Evolutionary conservation across 1,139 yeast species (phyloP).

Genomic region (Magnusiomyces suaveolens): DNA sequence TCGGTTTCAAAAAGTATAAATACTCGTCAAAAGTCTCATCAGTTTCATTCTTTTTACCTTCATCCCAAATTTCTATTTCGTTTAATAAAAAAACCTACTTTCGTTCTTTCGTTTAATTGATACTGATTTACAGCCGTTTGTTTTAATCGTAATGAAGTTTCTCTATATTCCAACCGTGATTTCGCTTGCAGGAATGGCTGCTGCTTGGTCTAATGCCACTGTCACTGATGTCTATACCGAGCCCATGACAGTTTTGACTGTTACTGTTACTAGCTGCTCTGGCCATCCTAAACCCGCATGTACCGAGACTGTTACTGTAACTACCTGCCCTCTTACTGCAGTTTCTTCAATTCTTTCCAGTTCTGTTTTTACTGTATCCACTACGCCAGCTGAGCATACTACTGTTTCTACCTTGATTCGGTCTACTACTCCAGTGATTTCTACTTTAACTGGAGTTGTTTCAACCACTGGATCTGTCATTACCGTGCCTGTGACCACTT

Average conservation of each 20-base stretch:
- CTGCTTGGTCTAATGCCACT: background rate
- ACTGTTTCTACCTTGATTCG: background rate
- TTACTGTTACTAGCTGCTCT: conserved; percentile 2
- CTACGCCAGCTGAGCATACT: background rate
- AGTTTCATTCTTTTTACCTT: no score
- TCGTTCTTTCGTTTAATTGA: no score
- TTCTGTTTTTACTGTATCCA: background rate
- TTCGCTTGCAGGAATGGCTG: background rate
- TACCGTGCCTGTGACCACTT: background rate
- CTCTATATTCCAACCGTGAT: background rate
- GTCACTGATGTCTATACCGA: background rate
- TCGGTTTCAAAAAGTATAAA: no score
- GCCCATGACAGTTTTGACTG: background rate
- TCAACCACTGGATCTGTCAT: background rate
- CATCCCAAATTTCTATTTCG: no score
- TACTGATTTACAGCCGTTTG: background rate
- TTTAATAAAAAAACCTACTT: no score
- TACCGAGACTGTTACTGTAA: background rate
- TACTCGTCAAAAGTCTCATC: no score
- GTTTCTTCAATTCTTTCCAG: background rate
- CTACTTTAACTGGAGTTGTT: background rate
- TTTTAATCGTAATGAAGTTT: background rate
- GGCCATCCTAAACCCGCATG: background rate
- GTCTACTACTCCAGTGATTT: background rate
- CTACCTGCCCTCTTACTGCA: conserved; percentile 1